phyloP scores from a whole-genome alignment of 257 asterid species.

The Jacaranda copaia region DNA sequence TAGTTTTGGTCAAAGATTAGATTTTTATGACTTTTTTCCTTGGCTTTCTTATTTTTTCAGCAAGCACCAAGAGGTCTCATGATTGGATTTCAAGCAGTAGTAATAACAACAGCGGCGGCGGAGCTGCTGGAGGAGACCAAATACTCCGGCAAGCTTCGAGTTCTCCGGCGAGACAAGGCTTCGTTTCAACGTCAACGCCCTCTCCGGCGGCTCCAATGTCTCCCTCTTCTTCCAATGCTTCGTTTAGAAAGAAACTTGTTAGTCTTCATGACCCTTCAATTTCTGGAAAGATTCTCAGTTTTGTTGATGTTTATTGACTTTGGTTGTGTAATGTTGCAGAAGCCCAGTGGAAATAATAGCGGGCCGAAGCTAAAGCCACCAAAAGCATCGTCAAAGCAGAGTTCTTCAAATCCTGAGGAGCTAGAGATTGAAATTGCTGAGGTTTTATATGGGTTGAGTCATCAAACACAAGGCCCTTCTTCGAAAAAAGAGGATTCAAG shows the following conservation, averaged over 20 bases:
- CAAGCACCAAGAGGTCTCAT: background rate
- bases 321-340: background rate
- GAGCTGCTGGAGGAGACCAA: constrained; percentile 1
- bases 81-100: constrained; percentile 3
- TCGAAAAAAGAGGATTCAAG: background rate
- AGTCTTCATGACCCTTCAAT: background rate
- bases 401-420: constrained; percentile 7
- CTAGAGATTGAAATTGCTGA: constrained; percentile 2
- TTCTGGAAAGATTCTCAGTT: background rate
- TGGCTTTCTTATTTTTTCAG: background rate
- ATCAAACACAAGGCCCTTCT: background rate
- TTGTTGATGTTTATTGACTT: background rate
- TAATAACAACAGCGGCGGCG: background rate
- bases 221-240: constrained; percentile 5
- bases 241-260: background rate
- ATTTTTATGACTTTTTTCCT: background rate
- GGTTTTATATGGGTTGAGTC: background rate
- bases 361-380: constrained; percentile 3
- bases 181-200: constrained; percentile 1
- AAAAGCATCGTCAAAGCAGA: background rate
- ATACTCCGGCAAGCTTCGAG: constrained; percentile 6
- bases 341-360: background rate
- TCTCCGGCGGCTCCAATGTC: constrained; percentile 2
- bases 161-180: constrained; percentile 11
- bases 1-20: background rate